These are phyloP conservation scores for Hamigera avellanea DNA, from an alignment of 495 filamentous ascomycete species.

Conservation along the genomic window DNA sequence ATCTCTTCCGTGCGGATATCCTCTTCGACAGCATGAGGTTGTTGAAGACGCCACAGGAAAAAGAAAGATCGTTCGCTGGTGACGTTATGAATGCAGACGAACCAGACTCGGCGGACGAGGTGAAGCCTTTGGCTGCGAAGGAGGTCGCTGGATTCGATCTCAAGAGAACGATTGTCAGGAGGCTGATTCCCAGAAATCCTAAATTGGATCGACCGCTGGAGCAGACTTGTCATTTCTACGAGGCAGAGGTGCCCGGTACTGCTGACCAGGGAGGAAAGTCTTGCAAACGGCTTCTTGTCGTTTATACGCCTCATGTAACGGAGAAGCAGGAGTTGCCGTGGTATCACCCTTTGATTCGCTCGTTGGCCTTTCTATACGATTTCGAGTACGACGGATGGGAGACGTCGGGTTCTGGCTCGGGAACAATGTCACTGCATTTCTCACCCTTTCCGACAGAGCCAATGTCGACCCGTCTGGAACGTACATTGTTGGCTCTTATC, in stretches of 20 bases:
- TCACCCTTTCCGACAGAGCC: slow-evolving; percentile 15
- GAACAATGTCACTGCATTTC: slow-evolving; percentile 20
- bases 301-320: slow-evolving; percentile 66
- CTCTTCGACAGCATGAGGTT: slow-evolving; percentile 40
- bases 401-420: slow-evolving; percentile 5
- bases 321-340: slow-evolving; percentile 56
- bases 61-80: slow-evolving; percentile 10
- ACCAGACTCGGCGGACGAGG: slow-evolving; percentile 2
- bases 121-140: slow-evolving; percentile 17
- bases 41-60: slow-evolving; percentile 20
- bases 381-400: slow-evolving; percentile 19
- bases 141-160: slow-evolving; percentile 40
- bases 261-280: slow-evolving; percentile 6
- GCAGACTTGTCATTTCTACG: slow-evolving; percentile 71
- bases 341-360: slow-evolving; percentile 70
- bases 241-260: slow-evolving; percentile 2
- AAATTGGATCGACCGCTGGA: slow-evolving; percentile 58
- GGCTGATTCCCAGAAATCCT: slow-evolving; percentile 71
- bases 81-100: not conserved
- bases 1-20: slow-evolving; percentile 82
- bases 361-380: slow-evolving; percentile 62
- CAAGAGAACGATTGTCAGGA: slow-evolving; percentile 53
- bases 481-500: slow-evolving; percentile 62
- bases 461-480: slow-evolving; percentile 42
- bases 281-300: slow-evolving; percentile 40